A percentile compares a stretch with the other conserved stretches of the same genome.
Conservation (phyloP, 768 basidiomycete species). For the Pisolithus microcarpus region DNA sequence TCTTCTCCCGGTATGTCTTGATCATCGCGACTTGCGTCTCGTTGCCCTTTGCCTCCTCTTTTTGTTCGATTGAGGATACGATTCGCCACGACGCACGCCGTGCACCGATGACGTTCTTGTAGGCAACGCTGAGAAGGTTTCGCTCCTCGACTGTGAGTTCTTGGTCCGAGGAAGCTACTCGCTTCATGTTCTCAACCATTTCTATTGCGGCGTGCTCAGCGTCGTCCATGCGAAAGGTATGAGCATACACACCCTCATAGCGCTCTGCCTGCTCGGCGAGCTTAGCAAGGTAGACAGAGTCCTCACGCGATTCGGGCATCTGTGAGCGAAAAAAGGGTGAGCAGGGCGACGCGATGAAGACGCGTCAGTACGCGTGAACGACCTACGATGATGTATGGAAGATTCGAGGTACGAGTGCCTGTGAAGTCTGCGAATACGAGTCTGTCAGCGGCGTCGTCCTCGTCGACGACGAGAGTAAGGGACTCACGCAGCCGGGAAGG, state of each 20-base stretch:
- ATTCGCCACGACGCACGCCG: conserved; percentile 98
- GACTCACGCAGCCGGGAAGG: conserved; percentile 36
- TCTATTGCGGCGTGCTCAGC: conserved; percentile 38
- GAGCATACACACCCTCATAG: conserved; percentile 69
- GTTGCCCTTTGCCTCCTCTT: conserved; percentile 98
- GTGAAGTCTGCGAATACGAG: not conserved
- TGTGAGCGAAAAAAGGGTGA: conserved; percentile 23
- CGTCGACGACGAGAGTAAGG: conserved; percentile 23
- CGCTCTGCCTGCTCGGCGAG: conserved; percentile 99
- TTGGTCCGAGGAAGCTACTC: conserved; percentile 93
- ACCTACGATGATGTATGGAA: conserved; percentile 35
- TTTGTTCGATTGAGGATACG: conserved; percentile 97
- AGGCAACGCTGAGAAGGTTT: conserved; percentile 94
- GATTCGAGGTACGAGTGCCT: conserved; percentile 14
- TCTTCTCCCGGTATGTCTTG: conserved; percentile 97
- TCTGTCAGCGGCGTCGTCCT: conserved; percentile 18
- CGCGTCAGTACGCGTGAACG: conserved; percentile 33
- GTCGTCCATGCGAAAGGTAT: conserved; percentile 10
- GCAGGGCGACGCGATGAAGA: conserved; percentile 20
- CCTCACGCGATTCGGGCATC: conserved; percentile 84
- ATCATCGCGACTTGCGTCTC: conserved; percentile 95
- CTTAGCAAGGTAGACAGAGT: conserved; percentile 99
- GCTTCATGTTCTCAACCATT: conserved; percentile 99
- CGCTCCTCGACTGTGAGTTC: conserved; percentile 98
- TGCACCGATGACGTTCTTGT: conserved; percentile 99